phyloP scores from a whole-genome alignment of 1,284 basidiomycete genomes.

The Ganoderma lingzhi region DNA sequence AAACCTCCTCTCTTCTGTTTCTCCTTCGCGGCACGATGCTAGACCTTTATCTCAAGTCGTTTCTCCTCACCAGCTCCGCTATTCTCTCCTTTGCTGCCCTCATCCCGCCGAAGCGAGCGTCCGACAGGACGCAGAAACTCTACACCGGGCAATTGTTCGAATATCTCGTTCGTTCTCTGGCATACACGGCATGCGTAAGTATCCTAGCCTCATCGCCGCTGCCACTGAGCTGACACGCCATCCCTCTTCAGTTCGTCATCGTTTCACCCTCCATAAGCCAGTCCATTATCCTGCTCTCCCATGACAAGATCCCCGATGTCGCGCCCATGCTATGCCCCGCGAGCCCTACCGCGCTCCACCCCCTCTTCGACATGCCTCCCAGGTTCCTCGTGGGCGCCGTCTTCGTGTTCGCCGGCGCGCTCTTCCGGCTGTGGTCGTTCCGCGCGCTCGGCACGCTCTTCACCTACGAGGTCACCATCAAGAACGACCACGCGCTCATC shows the following conservation, averaged over 20 bases:
- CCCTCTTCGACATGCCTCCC: constrained; percentile 17
- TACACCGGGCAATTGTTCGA: constrained; percentile 24
- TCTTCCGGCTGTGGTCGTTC: constrained; percentile 36
- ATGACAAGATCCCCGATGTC: constrained; percentile 33
- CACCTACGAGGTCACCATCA: constrained; percentile 40
- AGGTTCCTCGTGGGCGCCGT: constrained; percentile 32
- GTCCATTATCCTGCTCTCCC: constrained; percentile 34
- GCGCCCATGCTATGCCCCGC: constrained; percentile 4
- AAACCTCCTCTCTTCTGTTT: not conserved
- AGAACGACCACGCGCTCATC: constrained; percentile 35
- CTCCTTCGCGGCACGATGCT: not conserved
- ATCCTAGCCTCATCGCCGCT: not conserved
- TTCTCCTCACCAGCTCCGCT: constrained; percentile 4
- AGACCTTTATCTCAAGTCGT: not conserved
- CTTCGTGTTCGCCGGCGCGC: constrained; percentile 24
- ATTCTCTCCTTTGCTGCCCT: not conserved
- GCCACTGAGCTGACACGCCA: not conserved
- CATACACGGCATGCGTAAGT: constrained; percentile 15
- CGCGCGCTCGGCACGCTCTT: constrained; percentile 36
- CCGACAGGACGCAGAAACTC: constrained; percentile 5
- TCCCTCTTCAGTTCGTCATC: constrained; percentile 5
- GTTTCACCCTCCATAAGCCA: constrained; percentile 15
- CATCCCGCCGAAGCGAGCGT: not conserved
- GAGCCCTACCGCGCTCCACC: constrained; percentile 3
- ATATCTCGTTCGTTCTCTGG: constrained; percentile 19